Percentiles rank a stretch among this genome's conserved stretches.
Evolutionary conservation across 768 basidiomycete species (phyloP).

Genomic region (Suillus sp.): DNA sequence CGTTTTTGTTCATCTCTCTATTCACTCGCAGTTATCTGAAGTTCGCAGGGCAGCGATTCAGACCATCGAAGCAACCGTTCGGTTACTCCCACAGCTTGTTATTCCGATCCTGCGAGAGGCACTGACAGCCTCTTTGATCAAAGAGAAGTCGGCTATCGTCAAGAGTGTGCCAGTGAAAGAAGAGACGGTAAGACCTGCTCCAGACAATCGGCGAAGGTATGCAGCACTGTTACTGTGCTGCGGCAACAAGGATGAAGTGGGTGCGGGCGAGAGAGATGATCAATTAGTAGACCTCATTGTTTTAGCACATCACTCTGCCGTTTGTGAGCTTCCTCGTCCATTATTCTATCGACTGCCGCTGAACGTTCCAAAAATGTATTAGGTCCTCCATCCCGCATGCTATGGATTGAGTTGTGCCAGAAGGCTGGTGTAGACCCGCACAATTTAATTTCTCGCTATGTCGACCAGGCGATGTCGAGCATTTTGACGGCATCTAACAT

Average conservation of each 20-base stretch:
- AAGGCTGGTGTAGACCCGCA: conserved; percentile 67
- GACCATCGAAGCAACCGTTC: conserved; percentile 43
- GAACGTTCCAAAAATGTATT: not conserved
- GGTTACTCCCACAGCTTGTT: conserved; percentile 47
- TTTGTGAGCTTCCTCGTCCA: conserved; percentile 46
- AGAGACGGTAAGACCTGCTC: conserved; percentile 43
- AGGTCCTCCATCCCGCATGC: conserved; percentile 23
- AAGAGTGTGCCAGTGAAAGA: conserved; percentile 25
- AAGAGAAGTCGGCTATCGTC: conserved; percentile 33
- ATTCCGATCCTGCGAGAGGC: conserved; percentile 63
- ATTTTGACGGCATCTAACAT: conserved; percentile 50
- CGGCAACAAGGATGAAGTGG: conserved; percentile 39
- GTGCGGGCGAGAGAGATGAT: conserved; percentile 42
- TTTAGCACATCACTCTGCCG: conserved; percentile 70
- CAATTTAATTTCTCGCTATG: conserved; percentile 51
- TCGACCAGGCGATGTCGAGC: conserved; percentile 51
- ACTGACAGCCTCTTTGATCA: conserved; percentile 47
- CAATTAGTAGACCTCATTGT: conserved; percentile 59
- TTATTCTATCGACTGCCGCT: not conserved
- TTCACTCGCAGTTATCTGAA: conserved; percentile 57
- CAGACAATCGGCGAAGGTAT: conserved; percentile 55
- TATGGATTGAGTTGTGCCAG: conserved; percentile 85
- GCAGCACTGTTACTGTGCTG: conserved; percentile 55
- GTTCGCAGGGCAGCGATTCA: conserved; percentile 51
- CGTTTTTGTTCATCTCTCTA: conserved; percentile 67